phyloP scores from a whole-genome alignment of 1,284 basidiomycete genomes.

The Apiotrichum porosum region DNA sequence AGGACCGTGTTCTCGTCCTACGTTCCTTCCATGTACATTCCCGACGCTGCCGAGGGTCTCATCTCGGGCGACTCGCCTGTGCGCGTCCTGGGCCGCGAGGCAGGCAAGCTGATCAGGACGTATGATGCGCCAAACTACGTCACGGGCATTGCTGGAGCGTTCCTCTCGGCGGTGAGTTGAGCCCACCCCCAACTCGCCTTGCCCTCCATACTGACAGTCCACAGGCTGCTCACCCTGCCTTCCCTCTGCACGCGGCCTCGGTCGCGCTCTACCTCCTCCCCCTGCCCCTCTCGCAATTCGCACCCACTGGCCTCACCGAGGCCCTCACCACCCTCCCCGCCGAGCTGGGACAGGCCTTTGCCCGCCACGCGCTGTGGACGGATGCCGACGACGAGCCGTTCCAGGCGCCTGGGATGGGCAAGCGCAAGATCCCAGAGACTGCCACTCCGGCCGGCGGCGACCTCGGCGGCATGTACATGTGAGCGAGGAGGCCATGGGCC shows the following conservation, averaged over 20 bases:
- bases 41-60: constrained; percentile 9
- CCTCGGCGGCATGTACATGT: constrained; percentile 34
- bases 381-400: constrained; percentile 41
- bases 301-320: constrained; percentile 1
- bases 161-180: constrained; percentile 26
- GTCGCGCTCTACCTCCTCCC: constrained; percentile 27
- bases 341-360: neutral
- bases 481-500: too few relatives aligned
- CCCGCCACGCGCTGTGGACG: constrained; percentile 18
- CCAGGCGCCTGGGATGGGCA: constrained; percentile 32
- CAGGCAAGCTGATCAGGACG: neutral
- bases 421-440: neutral
- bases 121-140: constrained; percentile 41
- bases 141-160: constrained; percentile 33
- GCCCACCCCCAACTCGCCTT: neutral
- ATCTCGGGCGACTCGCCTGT: constrained; percentile 21
- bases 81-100: constrained; percentile 17
- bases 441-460: constrained; percentile 11
- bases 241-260: constrained; percentile 5
- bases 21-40: constrained; percentile 41
- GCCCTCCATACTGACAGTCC: constrained; percentile 5
- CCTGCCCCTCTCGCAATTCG: constrained; percentile 30
- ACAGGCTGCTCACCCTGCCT: constrained; percentile 28
- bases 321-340: constrained; percentile 7
- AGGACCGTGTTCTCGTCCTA: constrained; percentile 40